Evolutionary conservation across 495 filamentous ascomycete species (phyloP).

Genomic region (Aspergillus egyptiacus): DNA sequence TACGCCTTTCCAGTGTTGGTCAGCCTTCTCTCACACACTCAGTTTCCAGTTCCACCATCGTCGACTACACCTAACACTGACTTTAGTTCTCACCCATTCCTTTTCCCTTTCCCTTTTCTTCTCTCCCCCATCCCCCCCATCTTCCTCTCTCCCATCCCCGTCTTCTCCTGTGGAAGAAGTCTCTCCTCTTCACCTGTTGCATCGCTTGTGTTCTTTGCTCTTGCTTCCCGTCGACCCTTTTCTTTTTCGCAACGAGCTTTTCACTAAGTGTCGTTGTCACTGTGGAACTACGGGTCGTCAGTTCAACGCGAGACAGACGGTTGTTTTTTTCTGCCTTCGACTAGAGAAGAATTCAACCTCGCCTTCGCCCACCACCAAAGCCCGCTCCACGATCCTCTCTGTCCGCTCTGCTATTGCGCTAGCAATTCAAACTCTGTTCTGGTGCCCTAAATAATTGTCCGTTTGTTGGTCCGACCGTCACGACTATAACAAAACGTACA

Average conservation of each 20-base stretch:
- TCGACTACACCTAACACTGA: background rate
- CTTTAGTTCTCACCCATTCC: constrained; percentile 1
- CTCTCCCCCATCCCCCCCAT: background rate
- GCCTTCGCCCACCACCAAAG: constrained; percentile 4
- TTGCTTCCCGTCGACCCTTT: constrained; percentile 5
- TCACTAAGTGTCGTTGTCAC: constrained; percentile 48
- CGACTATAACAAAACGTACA: constrained; percentile 5
- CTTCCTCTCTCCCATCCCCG: too few relatives aligned
- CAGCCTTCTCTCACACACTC: background rate
- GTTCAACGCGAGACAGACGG: constrained; percentile 28
- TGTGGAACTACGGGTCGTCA: constrained; percentile 24
- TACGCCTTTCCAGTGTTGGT: background rate
- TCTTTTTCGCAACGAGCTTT: constrained; percentile 41
- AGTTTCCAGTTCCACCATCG: background rate
- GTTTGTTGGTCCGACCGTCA: constrained; percentile 5
- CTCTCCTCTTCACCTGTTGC: constrained; percentile 4
- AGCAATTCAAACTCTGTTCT: constrained; percentile 4
- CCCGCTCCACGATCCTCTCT: constrained; percentile 8
- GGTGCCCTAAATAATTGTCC: constrained; percentile 7
- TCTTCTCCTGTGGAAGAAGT: constrained; percentile 8
- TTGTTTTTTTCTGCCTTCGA: constrained; percentile 16
- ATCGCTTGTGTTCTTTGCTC: constrained; percentile 5
- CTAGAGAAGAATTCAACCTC: constrained; percentile 7
- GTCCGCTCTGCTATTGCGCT: constrained; percentile 9
- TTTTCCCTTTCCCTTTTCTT: constrained; percentile 7